Base-by-base conservation (phyloP, 2,329 filamentous ascomycete genomes). In the Hymenoscyphus linearis region DNA sequence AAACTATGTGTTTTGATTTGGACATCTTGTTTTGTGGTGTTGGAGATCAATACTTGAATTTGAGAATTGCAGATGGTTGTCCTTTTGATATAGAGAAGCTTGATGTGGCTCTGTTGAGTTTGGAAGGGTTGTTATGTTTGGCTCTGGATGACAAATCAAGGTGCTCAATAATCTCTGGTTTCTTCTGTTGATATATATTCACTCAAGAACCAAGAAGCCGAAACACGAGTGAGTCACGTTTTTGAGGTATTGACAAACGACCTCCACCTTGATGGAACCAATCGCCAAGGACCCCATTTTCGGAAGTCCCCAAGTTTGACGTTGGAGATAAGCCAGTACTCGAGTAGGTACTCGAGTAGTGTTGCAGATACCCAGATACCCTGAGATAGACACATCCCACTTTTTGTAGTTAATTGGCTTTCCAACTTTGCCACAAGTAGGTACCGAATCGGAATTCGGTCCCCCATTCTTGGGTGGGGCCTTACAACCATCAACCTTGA, bases 1-100 rank as follows among this genome's bases (percentile, higher is more conserved):
- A 81, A 34, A 80, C 78, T 60, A 80, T 74, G 63, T 81, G 74
- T 59, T 80, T 80, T 40, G 2, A 22, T 47, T 40, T 59, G 18
- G 18, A 37, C 57, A 56, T 62, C n/a, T 55, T 53, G n/a, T 3
- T 27, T 18, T 57, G 26, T 18, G 13, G 14, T 3, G 31, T 34
- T 9, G 22, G 36, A n/a, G 7, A 7, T 31, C 26, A 18, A 27
- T n/a, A 31, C n/a, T 26, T 27, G 26, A 18, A 31, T 25, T 18
- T 53, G 40, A 47, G 40, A 18, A 31, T n/a, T 44, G 37, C 18
- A n/a, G 2, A 4, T 44, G 14, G 7, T 47, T 47, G 40, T 44
- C 16, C n/a, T 47, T n/a, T n/a, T n/a, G n/a, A n/a, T n/a, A n/a
- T 47, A 18, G 12, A 10, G 18, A 47, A 47, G 7, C 10, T 5